Evolutionary conservation across 2,329 filamentous ascomycete species (phyloP).

Genomic region (Dactylellina haptotyla): DNA sequence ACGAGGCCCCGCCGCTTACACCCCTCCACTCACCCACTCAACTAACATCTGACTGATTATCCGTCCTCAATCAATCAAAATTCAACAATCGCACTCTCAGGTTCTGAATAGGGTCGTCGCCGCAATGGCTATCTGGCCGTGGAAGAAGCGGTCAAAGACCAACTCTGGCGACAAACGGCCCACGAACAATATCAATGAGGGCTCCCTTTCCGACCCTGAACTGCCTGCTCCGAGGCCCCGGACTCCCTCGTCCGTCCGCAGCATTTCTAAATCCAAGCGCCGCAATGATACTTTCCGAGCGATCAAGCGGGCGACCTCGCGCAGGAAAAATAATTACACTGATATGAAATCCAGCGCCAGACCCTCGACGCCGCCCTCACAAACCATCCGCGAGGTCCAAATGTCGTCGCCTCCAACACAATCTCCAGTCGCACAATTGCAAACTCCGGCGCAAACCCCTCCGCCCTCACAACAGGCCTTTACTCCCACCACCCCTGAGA

Average conservation of each 20-base stretch:
- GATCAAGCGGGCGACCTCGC: constrained; percentile 46
- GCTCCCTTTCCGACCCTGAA: constrained; percentile 23
- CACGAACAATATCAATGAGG: constrained; percentile 48
- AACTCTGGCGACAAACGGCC: constrained; percentile 55
- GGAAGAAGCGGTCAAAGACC: constrained; percentile 58
- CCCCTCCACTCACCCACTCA: not conserved
- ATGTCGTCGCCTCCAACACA: constrained; percentile 49
- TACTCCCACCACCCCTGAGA: constrained; percentile 42
- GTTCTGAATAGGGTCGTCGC: constrained; percentile 17
- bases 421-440: constrained; percentile 51
- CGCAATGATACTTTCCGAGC: constrained; percentile 48
- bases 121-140: constrained; percentile 58
- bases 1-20: not conserved
- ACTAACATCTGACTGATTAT: constrained; percentile 12
- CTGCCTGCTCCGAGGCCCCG: constrained; percentile 22
- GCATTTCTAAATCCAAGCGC: constrained; percentile 40
- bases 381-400: constrained; percentile 35
- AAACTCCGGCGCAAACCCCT: constrained; percentile 53
- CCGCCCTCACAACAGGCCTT: constrained; percentile 39
- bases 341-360: not conserved
- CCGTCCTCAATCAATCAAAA: not conserved
- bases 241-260: constrained; percentile 30
- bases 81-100: constrained; percentile 13
- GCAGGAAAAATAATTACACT: constrained; percentile 37
- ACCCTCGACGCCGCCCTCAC: constrained; percentile 39